Conservation (phyloP, 148 eudicot genomes). For the Euryodendron excelsum region DNA sequence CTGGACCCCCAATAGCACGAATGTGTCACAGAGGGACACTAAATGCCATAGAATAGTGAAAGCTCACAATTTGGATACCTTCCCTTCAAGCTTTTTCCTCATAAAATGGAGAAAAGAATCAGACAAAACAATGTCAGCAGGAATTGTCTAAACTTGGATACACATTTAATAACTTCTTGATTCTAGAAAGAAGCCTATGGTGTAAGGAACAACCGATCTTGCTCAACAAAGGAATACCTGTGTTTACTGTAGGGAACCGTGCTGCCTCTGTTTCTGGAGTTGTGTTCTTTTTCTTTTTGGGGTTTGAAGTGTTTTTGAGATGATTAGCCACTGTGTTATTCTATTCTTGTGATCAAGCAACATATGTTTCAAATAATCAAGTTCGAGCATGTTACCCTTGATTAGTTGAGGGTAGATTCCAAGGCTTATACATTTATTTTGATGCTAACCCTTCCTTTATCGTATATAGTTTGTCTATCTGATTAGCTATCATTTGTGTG, state of each 20-base stretch:
- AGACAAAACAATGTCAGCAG: not conserved
- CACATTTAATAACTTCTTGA: too few relatives aligned
- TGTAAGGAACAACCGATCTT: too few relatives aligned
- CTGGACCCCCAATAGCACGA: not conserved
- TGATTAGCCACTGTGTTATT: not conserved
- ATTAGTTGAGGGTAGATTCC: not conserved
- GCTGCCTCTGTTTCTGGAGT: too few relatives aligned
- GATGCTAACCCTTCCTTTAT: not conserved
- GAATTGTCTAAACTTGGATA: too few relatives aligned
- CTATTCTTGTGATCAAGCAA: not conserved
- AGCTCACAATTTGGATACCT: too few relatives aligned
- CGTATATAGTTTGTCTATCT: not conserved
- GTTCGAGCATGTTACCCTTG: not conserved
- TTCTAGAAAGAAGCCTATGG: too few relatives aligned
- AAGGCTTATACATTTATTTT: not conserved
- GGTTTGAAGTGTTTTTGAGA: not conserved
- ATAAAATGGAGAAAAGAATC: not conserved
- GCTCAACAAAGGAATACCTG: too few relatives aligned
- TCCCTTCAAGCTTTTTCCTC: too few relatives aligned
- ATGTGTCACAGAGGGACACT: not conserved
- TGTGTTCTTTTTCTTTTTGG: not conserved
- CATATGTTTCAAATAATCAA: not conserved
- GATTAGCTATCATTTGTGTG: conserved; percentile 3
- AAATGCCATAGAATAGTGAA: not conserved
- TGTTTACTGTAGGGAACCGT: too few relatives aligned